Evolutionary conservation across 148 eudicot species (phyloP).

Genomic region (Cornus controversa): DNA sequence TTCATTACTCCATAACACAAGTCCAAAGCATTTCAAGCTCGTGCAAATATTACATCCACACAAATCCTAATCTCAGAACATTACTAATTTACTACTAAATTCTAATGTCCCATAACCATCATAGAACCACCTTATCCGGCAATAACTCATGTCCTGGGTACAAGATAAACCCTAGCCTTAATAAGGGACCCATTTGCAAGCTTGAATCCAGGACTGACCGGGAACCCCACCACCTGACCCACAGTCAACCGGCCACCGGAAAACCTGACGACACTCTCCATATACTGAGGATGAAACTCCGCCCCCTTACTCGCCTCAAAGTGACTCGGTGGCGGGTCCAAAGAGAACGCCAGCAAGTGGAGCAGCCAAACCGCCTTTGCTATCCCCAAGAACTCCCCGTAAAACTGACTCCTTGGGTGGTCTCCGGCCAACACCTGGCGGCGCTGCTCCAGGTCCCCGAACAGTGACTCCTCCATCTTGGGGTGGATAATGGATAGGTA

Average conservation of each 20-base stretch:
- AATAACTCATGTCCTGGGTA: constrained; percentile 36
- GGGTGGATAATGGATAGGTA: constrained; percentile 84
- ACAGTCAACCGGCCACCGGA: constrained; percentile 45
- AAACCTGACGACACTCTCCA: constrained; percentile 82
- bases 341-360: constrained; percentile 85
- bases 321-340: constrained; percentile 88
- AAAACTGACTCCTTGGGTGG: constrained; percentile 86
- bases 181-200: constrained; percentile 69
- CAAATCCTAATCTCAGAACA: too few relatives aligned
- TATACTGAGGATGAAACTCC: constrained; percentile 71
- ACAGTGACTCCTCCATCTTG: constrained; percentile 92
- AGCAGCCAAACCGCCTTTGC: constrained; percentile 94
- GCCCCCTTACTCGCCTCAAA: constrained; percentile 88
- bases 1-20: too few relatives aligned
- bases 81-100: too few relatives aligned
- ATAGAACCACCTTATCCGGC: too few relatives aligned
- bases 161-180: constrained; percentile 81
- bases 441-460: constrained; percentile 83
- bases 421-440: constrained; percentile 63
- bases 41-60: not conserved
- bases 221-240: constrained; percentile 73
- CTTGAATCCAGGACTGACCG: constrained; percentile 92
- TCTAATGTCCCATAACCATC: too few relatives aligned
- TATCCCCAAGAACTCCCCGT: constrained; percentile 66
- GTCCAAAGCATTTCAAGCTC: not conserved